Evolutionary conservation across 2,329 filamentous ascomycete species (phyloP), one percentile per base, ranked within the genome.

Genomic region (Xylariales sp.): DNA sequence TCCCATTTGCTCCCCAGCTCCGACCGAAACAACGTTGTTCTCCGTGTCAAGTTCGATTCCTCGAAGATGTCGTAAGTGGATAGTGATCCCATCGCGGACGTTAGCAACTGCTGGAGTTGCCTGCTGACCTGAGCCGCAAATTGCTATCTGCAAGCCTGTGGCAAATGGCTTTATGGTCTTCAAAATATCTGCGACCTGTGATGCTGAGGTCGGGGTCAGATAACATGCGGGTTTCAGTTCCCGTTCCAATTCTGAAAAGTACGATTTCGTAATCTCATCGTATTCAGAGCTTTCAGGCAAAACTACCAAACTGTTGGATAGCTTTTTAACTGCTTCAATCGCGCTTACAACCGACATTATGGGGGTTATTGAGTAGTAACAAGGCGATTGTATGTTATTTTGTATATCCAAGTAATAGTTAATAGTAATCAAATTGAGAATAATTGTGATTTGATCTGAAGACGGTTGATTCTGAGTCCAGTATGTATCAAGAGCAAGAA

Each of bases 201-300:
- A 32, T 12, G 33, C 24, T 4, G 44, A 44, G 27, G 7, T 43
- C n/a, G 46, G 44, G 1, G 32, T 39, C 13, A 48, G 23, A 25
- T 46, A 48, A 23, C 40, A 43, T 24, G 21, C 39, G 20, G 44
- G 44, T 27, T 44, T 44, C 6, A 44, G 11, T 14, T 44, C 41
- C 10, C 46, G 41, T 33, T 46, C 41, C 7, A 44, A 25, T 24
- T 41, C 43, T 5, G 46, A 33, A 36, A 48, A 48, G 20, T 44
- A 48, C 12, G 41, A 44, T 33, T 40, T 35, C 5, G 15, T 38
- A 18, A 48, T 40, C 8, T 29, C 33, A 25, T 44, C 30, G 17
- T 44, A 44, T 24, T 42, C 19, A 8, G 42, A 12, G 17, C 17
- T 21, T n/a, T 10, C 30, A 6, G 5, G 30, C 3, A 18, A 7